These are phyloP conservation scores for Phyllostachys edulis DNA, from an alignment of 176 grass and related monocot species.

Conservation along the genomic window DNA sequence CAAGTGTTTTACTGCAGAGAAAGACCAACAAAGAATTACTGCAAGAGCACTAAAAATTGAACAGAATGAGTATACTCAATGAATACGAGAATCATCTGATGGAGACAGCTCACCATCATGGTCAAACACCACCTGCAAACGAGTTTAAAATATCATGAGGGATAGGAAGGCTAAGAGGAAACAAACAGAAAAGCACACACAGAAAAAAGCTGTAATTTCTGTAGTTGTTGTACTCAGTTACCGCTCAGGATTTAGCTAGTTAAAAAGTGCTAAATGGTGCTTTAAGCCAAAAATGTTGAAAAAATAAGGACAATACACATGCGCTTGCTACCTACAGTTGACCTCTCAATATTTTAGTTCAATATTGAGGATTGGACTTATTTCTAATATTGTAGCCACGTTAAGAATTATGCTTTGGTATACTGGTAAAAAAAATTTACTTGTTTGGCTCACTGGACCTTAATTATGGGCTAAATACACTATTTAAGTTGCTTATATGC, in stretches of 20 bases:
- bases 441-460: not conserved
- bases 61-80: slow-evolving; percentile 34
- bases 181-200: slow-evolving; percentile 13
- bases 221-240: not conserved
- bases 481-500: not conserved
- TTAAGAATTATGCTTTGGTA: not conserved
- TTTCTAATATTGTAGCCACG: not conserved
- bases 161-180: slow-evolving; percentile 32
- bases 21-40: slow-evolving; percentile 1
- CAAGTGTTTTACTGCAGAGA: slow-evolving; percentile 19
- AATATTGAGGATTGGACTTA: not conserved
- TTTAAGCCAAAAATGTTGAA: slow-evolving; percentile 3
- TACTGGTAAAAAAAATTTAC: not conserved
- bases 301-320: not conserved
- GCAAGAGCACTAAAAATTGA: not conserved
- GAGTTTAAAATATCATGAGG: slow-evolving; percentile 28
- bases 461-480: not conserved
- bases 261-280: not conserved
- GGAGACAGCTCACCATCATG: slow-evolving; percentile 79
- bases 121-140: slow-evolving; percentile 92
- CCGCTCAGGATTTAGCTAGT: not conserved
- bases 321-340: not conserved
- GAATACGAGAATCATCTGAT: slow-evolving; percentile 23
- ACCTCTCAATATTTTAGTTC: not conserved
- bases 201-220: not conserved